Percentiles rank a stretch among this genome's conserved stretches.
phyloP scores from a whole-genome alignment of 2,329 filamentous ascomycete genomes.

The Aotearoamyces nothofagi region DNA sequence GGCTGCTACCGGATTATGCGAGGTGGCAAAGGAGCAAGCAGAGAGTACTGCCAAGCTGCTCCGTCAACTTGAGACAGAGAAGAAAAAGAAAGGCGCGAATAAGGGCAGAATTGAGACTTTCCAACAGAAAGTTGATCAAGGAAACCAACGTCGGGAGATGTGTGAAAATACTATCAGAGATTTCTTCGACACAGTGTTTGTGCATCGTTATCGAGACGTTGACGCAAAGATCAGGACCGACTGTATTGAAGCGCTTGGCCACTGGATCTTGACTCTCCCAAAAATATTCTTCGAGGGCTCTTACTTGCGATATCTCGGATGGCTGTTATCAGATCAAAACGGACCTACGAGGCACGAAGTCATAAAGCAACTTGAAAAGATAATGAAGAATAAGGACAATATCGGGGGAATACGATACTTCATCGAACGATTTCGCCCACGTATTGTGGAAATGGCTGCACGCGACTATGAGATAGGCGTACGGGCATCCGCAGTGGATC shows the following conservation, averaged over 20 bases:
- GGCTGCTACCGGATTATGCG: conserved; percentile 64
- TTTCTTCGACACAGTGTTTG: conserved; percentile 83
- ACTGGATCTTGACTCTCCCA: conserved; percentile 76
- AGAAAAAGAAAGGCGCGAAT: conserved; percentile 58
- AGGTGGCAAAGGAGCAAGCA: conserved; percentile 55
- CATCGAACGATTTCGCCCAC: conserved; percentile 76
- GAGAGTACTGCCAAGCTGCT: conserved; percentile 60
- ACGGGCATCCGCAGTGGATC: conserved; percentile 63
- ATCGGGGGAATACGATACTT: conserved; percentile 69
- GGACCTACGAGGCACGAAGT: conserved; percentile 69
- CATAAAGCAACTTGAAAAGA: conserved; percentile 61
- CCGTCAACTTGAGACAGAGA: conserved; percentile 66
- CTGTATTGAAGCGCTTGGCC: conserved; percentile 72
- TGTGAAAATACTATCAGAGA: conserved; percentile 60
- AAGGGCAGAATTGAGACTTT: conserved; percentile 64
- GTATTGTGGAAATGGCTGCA: conserved; percentile 85
- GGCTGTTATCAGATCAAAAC: conserved; percentile 78
- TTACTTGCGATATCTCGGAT: conserved; percentile 87
- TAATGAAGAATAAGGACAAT: conserved; percentile 71
- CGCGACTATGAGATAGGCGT: conserved; percentile 71
- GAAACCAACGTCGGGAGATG: conserved; percentile 31
- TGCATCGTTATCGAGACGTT: conserved; percentile 89
- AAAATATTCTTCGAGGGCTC: conserved; percentile 81
- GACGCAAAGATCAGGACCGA: conserved; percentile 81
- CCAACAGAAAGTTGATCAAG: conserved; percentile 48